Conservation (phyloP, 305 asterid genomes). For the Salvia sclarea region DNA sequence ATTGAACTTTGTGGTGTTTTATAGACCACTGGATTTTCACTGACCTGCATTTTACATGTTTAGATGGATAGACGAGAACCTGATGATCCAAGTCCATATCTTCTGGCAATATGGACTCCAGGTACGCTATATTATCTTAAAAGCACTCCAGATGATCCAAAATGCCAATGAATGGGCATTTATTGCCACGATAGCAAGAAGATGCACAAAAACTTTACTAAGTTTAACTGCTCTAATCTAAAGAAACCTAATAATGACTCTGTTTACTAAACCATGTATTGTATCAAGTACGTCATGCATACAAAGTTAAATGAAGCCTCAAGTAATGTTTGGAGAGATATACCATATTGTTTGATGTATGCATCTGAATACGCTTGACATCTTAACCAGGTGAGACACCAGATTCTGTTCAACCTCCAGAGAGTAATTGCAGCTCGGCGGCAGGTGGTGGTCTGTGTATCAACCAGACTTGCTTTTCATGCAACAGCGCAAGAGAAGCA, state of each 20-base stretch:
- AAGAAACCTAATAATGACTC: not conserved
- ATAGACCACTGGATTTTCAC: constrained; percentile 29
- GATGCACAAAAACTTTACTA: constrained; percentile 4
- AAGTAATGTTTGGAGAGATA: not conserved
- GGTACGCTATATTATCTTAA: constrained; percentile 48
- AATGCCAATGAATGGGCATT: constrained; percentile 17
- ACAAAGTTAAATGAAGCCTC: not conserved
- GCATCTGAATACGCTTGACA: constrained; percentile 24
- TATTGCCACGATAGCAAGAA: constrained; percentile 9
- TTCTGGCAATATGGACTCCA: constrained; percentile 95
- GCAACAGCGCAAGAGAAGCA: constrained; percentile 70
- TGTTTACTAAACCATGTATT: not conserved
- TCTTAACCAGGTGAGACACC: constrained; percentile 77
- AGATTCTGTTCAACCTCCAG: constrained; percentile 71
- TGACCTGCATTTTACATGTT: constrained; percentile 33
- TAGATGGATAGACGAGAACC: constrained; percentile 89
- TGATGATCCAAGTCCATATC: constrained; percentile 98
- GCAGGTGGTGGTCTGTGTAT: constrained; percentile 62
- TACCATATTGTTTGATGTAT: constrained; percentile 4
- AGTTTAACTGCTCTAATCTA: constrained; percentile 2
- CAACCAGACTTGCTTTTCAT: constrained; percentile 59
- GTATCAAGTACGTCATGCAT: not conserved
- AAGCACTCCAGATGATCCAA: constrained; percentile 19
- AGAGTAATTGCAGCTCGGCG: constrained; percentile 50
- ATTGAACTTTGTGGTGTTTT: constrained; percentile 27